Percentiles rank a stretch among this genome's conserved stretches.
Evolutionary conservation across 2,329 filamentous ascomycete genomes (phyloP).

Genomic region (Hymenoscyphus occultus): DNA sequence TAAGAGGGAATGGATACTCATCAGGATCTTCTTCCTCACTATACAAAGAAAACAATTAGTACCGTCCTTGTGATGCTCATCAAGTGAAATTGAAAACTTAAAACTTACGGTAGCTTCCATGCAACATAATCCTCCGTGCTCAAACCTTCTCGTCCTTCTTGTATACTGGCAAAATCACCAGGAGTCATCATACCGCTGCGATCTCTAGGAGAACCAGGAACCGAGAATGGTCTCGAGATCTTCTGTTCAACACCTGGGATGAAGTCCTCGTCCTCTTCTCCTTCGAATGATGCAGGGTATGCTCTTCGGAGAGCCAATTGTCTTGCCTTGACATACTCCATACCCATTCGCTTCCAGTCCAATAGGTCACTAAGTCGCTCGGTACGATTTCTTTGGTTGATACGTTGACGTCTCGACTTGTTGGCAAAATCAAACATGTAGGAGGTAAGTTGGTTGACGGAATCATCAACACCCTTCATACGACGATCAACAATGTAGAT

Average conservation of each 20-base stretch:
- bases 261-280: conserved; percentile 80
- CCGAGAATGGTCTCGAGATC: conserved; percentile 90
- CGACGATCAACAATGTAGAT: conserved; percentile 98
- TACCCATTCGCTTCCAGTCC: conserved; percentile 99
- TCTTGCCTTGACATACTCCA: conserved; percentile 98
- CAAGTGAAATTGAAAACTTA: background rate
- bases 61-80: background rate
- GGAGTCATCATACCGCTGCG: conserved; percentile 98
- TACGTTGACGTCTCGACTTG: conserved; percentile 93
- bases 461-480: conserved; percentile 94
- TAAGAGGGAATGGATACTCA: conserved; percentile 69
- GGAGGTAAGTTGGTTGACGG: conserved; percentile 88
- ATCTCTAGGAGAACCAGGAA: conserved; percentile 88
- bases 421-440: conserved; percentile 92
- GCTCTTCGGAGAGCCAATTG: conserved; percentile 88
- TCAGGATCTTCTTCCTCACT: conserved; percentile 93
- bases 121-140: conserved; percentile 97
- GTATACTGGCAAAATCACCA: conserved; percentile 92
- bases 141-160: conserved; percentile 89
- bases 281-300: conserved; percentile 81
- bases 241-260: conserved; percentile 92
- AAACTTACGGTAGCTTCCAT: conserved; percentile 93
- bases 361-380: conserved; percentile 91
- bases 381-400: conserved; percentile 97
- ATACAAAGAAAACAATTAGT: conserved; percentile 24